Base-by-base conservation (phyloP, 306 rosid species). In the Castanospermum australe region DNA sequence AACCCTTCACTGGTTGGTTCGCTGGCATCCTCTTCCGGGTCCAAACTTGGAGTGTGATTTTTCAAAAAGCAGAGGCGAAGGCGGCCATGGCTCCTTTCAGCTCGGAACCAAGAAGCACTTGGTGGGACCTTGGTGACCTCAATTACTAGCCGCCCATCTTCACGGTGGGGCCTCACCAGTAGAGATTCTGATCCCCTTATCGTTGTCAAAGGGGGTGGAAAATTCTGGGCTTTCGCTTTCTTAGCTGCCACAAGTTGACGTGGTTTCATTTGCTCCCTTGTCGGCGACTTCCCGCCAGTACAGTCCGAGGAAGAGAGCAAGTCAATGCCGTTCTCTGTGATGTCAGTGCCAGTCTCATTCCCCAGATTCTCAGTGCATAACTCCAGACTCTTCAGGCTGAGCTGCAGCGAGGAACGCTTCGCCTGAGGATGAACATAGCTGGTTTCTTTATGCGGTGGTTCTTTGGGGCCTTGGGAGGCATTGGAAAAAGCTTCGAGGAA, bases 161-260 rank as follows among this genome's bases (percentile, higher is more conserved):
- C 94, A 0, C 99, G 88, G 88, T 84, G 97, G 64, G 98, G 90
- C 78, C 79, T 83, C 13, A 95, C 76, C 2, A 76, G 85, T 2
- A 92, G 85, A 78, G 90, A 85, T 35, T 89, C 88, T 2, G 72
- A 65, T 17, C 95, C 98, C 8, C 94, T 90, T 42, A 95, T 87
- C n/a, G 99, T 95, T 48, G 99, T 93, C 88, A 95, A 84, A 62
- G 99, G 99, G 11, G 99, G 99, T 5, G 99, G 99, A 75, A 93
- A 91, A 32, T 79, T 85, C 20, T 17, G 52, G 12, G 65, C 54
- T 73, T 44, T 83, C 39, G n/a, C 78, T 78, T 87, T 92, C 86
- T 67, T 88, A 20, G 79, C 75, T 10, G 61, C 80, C n/a, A 64
- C 77, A 77, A 10, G 44, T 74, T 63, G 79, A 79, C 82, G 73